These are phyloP conservation scores for Luzula sylvatica DNA, from an alignment of 176 grass and related monocot species.

Conservation along the genomic window DNA sequence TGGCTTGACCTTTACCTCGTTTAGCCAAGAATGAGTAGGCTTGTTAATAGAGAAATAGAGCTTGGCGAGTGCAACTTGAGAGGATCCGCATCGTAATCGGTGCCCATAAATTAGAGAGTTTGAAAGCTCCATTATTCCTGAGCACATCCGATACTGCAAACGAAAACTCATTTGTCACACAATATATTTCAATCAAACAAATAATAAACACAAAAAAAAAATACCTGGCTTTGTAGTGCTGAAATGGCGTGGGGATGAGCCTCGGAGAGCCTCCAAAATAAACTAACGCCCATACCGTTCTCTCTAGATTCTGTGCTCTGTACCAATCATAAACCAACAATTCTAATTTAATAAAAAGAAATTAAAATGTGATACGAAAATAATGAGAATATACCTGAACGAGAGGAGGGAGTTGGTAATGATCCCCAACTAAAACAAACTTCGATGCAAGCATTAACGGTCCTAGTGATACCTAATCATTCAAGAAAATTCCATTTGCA, in stretches of 20 bases:
- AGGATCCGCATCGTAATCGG: conserved; percentile 75
- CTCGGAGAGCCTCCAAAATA: conserved; percentile 96
- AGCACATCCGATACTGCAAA: conserved; percentile 91
- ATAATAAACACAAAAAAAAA: conserved; percentile 6
- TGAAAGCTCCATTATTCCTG: conserved; percentile 90
- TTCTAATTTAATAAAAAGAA: conserved; percentile 9
- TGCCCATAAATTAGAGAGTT: conserved; percentile 81
- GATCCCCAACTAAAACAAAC: conserved; percentile 93
- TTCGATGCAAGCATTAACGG: conserved; percentile 87
- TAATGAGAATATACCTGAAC: conserved; percentile 80
- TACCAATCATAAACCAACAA: conserved; percentile 1
- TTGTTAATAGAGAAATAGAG: conserved; percentile 56
- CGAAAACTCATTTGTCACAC: neutral
- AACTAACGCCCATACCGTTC: conserved; percentile 89
- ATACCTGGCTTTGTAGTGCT: conserved; percentile 78
- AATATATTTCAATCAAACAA: neutral
- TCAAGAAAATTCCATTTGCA: neutral
- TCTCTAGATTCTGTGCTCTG: conserved; percentile 87
- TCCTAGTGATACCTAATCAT: conserved; percentile 82
- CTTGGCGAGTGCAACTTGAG: conserved; percentile 64
- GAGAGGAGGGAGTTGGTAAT: conserved; percentile 97
- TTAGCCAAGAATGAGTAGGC: conserved; percentile 42
- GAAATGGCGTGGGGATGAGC: conserved; percentile 93
- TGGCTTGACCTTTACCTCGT: conserved; percentile 36
- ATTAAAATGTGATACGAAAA: neutral